Percentiles rank a stretch among this genome's conserved stretches.
Conservation (phyloP, 1,284 basidiomycete genomes). For the Erythrobasidium hasegawianum region DNA sequence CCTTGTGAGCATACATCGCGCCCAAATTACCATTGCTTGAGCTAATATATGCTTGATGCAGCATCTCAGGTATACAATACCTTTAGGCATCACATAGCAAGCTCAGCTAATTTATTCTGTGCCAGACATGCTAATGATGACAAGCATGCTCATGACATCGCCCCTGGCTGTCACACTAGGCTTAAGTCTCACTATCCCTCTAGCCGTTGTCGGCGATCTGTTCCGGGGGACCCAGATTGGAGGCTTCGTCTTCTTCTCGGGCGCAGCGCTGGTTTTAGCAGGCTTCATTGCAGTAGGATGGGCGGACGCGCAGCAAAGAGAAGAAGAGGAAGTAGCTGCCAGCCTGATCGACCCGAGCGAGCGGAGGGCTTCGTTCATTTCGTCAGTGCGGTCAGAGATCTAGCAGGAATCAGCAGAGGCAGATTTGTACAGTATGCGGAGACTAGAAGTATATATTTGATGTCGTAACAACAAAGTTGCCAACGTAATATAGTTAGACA, state of each 20-base stretch:
- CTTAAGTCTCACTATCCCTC: constrained; percentile 87
- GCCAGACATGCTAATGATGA: constrained; percentile 6
- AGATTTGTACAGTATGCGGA: background rate
- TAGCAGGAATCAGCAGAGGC: background rate
- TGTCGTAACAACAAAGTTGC: background rate
- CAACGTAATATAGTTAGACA: background rate
- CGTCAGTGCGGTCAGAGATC: background rate
- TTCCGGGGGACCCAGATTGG: constrained; percentile 55
- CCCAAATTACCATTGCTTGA: too few species aligned
- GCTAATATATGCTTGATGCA: too few species aligned
- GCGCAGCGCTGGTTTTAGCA: constrained; percentile 17
- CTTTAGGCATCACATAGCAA: too few species aligned
- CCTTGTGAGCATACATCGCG: constrained; percentile 49
- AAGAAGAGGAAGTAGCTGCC: background rate
- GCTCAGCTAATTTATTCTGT: too few species aligned
- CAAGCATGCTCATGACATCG: constrained; percentile 76
- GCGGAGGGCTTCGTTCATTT: background rate
- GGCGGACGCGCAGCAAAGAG: constrained; percentile 17
- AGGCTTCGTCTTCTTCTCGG: constrained; percentile 16
- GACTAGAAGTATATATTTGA: background rate
- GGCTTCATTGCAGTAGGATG: constrained; percentile 24
- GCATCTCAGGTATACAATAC: constrained; percentile 44
- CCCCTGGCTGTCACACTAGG: constrained; percentile 83
- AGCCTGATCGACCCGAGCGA: background rate
- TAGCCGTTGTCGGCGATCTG: constrained; percentile 77